Evolutionary conservation across 805 yeast genomes (phyloP), one percentile per base, ranked within the genome.

Genomic region (Nadsonia fulvescens): DNA sequence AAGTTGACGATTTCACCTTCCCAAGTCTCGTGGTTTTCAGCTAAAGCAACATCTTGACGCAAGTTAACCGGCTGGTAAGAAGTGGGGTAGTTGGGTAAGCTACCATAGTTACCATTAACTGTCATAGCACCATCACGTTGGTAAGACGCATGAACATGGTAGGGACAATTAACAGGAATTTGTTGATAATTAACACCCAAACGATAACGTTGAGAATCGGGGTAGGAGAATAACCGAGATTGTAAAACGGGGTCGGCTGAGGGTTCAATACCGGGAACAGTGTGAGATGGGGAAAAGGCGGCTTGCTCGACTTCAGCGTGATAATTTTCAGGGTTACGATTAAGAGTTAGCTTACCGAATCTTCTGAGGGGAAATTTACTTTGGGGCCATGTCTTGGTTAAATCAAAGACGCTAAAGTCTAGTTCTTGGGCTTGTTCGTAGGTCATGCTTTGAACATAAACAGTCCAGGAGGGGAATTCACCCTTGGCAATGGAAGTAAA

Each of bases 161-260:
- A 43, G 12, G 81, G 81, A 49, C 76, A 67, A 53, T 71, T 71
- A 37, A 69, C 71, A 5, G 79, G 79, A 35, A 71, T 50, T 43
- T 71, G 79, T 30, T 61, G 56, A 53, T 63, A 71, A 53, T 71
- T 74, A 23, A 62, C 50, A 32, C 83, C 83, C 41, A 74, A 60
- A 51, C 86, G 65, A 57, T 73, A 68, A 46, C 78, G 67, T 52
- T 71, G 79, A 23, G 83, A 71, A 52, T 74, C 83, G 30, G 71
- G 62, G 54, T 74, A 73, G 13, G 82, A 70, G 52, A 70, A 75
- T 40, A 74, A 56, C 51, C 83, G 68, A 15, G 76, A 63, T 54
- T 74, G 82, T 51, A 74, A 56, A 12, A 74, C 81, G 13, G 81
- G 78, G 51, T 74, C 83, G 32, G 75, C 75, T 25, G 75, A 63